phyloP scores from a whole-genome alignment of 1,284 basidiomycete genomes.

The Sphagnurus paluster region DNA sequence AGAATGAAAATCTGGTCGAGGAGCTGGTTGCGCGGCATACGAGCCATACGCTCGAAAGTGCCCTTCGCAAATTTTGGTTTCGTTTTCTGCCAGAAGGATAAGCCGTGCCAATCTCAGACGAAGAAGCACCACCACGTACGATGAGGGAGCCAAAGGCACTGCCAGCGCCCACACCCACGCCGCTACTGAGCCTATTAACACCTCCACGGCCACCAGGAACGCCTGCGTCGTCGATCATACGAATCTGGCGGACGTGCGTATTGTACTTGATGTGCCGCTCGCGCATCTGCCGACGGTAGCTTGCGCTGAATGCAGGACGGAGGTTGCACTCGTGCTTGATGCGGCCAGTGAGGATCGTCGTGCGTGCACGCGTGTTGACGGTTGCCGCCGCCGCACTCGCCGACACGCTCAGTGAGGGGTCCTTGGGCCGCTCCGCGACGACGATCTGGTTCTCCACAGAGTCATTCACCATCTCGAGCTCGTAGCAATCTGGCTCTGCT shows the following conservation, averaged over 20 bases:
- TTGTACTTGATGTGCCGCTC: conserved; percentile 62
- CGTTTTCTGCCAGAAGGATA: conserved; percentile 42
- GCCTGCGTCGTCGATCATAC: conserved; percentile 58
- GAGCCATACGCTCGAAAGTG: conserved; percentile 83
- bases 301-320: conserved; percentile 61
- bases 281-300: conserved; percentile 65
- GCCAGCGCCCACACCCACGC: conserved; percentile 45
- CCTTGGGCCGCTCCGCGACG: conserved; percentile 73
- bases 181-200: conserved; percentile 65
- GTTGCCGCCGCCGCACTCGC: conserved; percentile 31
- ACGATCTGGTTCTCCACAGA: conserved; percentile 77
- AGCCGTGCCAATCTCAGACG: neutral
- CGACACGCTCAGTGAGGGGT: conserved; percentile 44
- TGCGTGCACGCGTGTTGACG: conserved; percentile 57
- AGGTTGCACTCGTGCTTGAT: conserved; percentile 76
- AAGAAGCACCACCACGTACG: conserved; percentile 39
- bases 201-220: conserved; percentile 62
- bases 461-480: conserved; percentile 77
- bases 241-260: conserved; percentile 58
- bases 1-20: conserved; percentile 82
- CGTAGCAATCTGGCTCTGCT: conserved; percentile 63
- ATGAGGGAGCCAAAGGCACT: conserved; percentile 59
- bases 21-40: conserved; percentile 88
- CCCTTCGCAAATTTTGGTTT: conserved; percentile 68
- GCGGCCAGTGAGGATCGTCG: conserved; percentile 71